These are phyloP conservation scores for Sordariomycetes sp. DNA, from an alignment of 2,329 filamentous ascomycete genomes.

Conservation along the genomic window DNA sequence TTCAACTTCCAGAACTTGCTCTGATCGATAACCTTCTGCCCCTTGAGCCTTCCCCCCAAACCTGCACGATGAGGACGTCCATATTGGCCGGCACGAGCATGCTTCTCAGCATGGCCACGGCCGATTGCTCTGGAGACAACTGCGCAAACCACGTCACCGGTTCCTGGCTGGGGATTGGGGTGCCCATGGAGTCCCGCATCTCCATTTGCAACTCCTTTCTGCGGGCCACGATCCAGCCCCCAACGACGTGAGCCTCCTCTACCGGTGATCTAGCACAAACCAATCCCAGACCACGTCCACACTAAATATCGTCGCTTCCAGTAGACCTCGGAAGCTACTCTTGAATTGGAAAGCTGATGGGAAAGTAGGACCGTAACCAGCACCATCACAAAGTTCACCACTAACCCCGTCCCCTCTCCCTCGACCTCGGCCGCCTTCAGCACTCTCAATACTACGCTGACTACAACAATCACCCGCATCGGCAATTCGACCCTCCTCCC, in stretches of 20 bases:
- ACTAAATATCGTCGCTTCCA: too few species aligned
- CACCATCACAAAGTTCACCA: slow-evolving; percentile 7
- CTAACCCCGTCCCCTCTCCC: slow-evolving; percentile 1
- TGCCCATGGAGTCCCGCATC: slow-evolving; percentile 8
- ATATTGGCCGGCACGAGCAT: not conserved
- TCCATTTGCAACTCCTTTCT: slow-evolving; percentile 8
- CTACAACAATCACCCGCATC: not conserved
- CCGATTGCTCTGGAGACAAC: slow-evolving; percentile 7
- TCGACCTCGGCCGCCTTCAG: not conserved
- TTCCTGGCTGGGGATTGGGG: slow-evolving; percentile 5
- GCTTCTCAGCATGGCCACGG: not conserved
- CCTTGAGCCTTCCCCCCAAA: too few species aligned
- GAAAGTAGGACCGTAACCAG: slow-evolving; percentile 7
- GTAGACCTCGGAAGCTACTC: too few species aligned
- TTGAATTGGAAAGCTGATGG: too few species aligned
- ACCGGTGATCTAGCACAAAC: too few species aligned
- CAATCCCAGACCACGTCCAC: too few species aligned
- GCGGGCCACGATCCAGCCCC: slow-evolving; percentile 6
- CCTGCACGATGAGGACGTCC: too few species aligned
- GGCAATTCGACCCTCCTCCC: slow-evolving; percentile 3
- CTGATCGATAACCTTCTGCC: too few species aligned
- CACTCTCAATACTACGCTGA: too few species aligned
- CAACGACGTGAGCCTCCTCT: slow-evolving; percentile 7
- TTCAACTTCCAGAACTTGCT: too few species aligned
- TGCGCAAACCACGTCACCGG: slow-evolving; percentile 11